These are phyloP conservation scores for Olyra latifolia DNA, from an alignment of 176 grass and related monocot species.

Conservation along the genomic window DNA sequence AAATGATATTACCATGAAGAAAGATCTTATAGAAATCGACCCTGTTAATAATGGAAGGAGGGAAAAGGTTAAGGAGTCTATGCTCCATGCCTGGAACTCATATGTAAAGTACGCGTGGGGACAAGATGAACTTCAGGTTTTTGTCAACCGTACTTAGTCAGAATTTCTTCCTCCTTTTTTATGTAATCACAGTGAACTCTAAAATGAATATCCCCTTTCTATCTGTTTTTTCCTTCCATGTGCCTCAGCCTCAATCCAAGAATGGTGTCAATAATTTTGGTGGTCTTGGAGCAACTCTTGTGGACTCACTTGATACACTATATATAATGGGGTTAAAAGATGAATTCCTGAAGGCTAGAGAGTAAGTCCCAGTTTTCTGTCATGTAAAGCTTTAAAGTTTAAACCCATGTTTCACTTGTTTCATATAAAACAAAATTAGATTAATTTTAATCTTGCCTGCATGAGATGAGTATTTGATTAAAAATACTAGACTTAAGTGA, in stretches of 20 bases:
- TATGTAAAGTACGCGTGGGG: constrained; percentile 75
- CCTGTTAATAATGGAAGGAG: constrained; percentile 53
- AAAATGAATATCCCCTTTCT: neutral
- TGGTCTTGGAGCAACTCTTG: constrained; percentile 67
- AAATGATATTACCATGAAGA: constrained; percentile 18
- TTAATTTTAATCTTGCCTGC: neutral
- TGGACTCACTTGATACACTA: constrained; percentile 70
- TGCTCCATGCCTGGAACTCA: constrained; percentile 73
- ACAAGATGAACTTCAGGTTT: constrained; percentile 70
- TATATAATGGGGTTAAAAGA: constrained; percentile 75
- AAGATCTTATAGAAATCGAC: constrained; percentile 45
- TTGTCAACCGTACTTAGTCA: neutral
- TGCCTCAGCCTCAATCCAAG: constrained; percentile 59
- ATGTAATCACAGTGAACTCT: neutral
- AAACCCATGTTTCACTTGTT: neutral
- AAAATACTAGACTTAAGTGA: neutral
- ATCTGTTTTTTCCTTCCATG: neutral
- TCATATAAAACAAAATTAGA: neutral
- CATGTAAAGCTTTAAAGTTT: neutral
- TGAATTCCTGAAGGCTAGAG: constrained; percentile 73
- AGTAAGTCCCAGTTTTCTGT: constrained; percentile 38
- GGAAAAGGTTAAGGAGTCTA: constrained; percentile 73
- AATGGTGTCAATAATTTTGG: constrained; percentile 78
- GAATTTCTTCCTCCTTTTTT: neutral
- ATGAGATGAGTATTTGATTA: neutral